Evolutionary conservation across 306 rosid species (phyloP), one percentile per base, ranked within the genome.

Genomic region (Pueraria montana): DNA sequence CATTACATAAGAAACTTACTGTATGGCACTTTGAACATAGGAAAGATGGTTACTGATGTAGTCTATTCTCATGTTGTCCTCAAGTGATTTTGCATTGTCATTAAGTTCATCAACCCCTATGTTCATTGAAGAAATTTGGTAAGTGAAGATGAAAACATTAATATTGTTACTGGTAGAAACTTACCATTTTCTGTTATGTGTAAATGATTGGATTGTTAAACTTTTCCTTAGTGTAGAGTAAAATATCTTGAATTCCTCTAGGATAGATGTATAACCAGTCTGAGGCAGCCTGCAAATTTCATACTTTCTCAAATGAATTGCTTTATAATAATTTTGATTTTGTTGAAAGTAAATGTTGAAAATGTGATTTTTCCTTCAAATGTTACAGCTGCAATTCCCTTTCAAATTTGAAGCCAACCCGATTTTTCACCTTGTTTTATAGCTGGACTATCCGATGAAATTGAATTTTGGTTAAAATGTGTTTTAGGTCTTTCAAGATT

Each of bases 161-260:
- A 18, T 26, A 10, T 43, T 53, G 2, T 66, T 18, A 53, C 13
- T 11, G 17, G 30, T 58, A 13, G 32, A 70, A 56, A 14, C 23
- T 79, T 74, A 88, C 92, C 92, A 85, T 90, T 90, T 55, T 88
- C 91, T 3, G 92, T 87, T 61, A 90, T 78, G n/a, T n/a, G 79
- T 86, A 90, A 26, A 90, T 80, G 21, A 58, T 20, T 3, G 91
- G 89, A 85, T 82, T 66, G 30, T 88, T 48, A 42, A 55, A 90
- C 67, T 83, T 87, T 10, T 45, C 56, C 83, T 85, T 90, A 0
- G 68, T 80, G 65, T 87, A 88, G 2, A 80, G 64, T 66, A 90
- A 58, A 66, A 87, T 71, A 53, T 88, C 81, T n/a, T n/a, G n/a
- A n/a, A n/a, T n/a, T n/a, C n/a, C n/a, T n/a, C n/a, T n/a, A n/a